Percentiles rank a stretch among this genome's conserved stretches.
Conservation (phyloP, 441 rosid species). For the Erodium chrysanthum region DNA sequence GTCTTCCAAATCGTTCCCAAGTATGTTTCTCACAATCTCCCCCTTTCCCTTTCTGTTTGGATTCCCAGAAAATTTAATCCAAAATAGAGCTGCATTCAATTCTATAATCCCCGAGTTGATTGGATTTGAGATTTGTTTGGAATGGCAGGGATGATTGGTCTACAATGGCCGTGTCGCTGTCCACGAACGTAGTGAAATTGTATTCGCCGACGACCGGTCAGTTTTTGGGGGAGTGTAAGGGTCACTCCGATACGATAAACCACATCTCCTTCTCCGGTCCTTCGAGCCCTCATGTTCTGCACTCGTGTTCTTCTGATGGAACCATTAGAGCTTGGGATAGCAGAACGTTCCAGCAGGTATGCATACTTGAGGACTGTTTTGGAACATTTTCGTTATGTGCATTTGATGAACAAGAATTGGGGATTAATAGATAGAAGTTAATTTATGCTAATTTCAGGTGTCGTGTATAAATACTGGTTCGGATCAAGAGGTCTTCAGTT, state of each 20-base stretch:
- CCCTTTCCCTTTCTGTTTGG: constrained; percentile 11
- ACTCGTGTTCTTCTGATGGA: constrained; percentile 80
- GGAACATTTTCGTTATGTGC: too few relatives aligned
- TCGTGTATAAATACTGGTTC: constrained; percentile 42
- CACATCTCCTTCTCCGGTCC: constrained; percentile 54
- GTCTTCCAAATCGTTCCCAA: constrained; percentile 75
- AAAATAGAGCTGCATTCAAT: neutral
- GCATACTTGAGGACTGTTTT: too few relatives aligned
- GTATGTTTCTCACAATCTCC: constrained; percentile 23
- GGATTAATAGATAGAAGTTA: neutral
- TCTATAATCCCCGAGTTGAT: too few relatives aligned
- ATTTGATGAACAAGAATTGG: neutral
- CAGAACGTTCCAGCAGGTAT: constrained; percentile 61
- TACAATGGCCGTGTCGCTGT: constrained; percentile 79
- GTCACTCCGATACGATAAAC: constrained; percentile 60
- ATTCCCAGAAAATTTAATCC: neutral
- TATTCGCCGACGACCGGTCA: constrained; percentile 81
- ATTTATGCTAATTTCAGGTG: constrained; percentile 32
- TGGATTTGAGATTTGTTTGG: neutral
- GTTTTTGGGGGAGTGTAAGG: constrained; percentile 72
- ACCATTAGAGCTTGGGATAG: constrained; percentile 82
- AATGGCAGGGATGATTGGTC: constrained; percentile 50
- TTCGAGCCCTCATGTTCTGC: constrained; percentile 50
- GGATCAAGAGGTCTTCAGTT: constrained; percentile 61
- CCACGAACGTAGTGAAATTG: constrained; percentile 61